Percentiles rank a stretch among this genome's conserved stretches.
Conservation (phyloP, 176 grass and related monocot genomes). For the Canna indica region DNA sequence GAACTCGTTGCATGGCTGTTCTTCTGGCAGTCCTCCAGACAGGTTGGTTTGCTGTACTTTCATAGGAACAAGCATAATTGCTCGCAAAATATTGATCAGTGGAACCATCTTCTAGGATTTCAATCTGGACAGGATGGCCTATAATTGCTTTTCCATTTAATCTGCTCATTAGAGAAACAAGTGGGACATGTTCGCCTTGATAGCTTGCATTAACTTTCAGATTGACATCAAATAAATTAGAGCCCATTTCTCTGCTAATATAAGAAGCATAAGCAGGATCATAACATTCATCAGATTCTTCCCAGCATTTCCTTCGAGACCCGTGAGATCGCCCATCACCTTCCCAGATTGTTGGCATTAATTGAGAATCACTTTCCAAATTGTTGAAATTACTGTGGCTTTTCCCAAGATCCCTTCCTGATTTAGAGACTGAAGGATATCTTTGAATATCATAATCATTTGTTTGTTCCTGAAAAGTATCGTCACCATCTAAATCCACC, state of each 20-base stretch:
- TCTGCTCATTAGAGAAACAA: conserved; percentile 95
- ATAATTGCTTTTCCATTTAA: conserved; percentile 96
- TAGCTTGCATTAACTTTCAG: conserved; percentile 86
- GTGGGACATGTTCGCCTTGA: conserved; percentile 91
- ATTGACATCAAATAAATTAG: conserved; percentile 69
- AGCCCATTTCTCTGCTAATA: conserved; percentile 23
- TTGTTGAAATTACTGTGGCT: conserved; percentile 32
- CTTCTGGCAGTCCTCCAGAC: conserved; percentile 75
- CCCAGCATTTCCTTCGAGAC: conserved; percentile 29
- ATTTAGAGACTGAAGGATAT: conserved; percentile 38
- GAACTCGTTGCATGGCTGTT: conserved; percentile 82
- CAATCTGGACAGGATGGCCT: conserved; percentile 92
- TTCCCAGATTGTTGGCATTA: conserved; percentile 29
- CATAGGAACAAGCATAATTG: conserved; percentile 32
- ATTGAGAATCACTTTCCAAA: conserved; percentile 45
- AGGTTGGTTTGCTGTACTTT: conserved; percentile 42
- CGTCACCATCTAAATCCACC: conserved; percentile 39
- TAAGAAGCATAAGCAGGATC: conserved; percentile 28
- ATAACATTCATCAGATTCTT: conserved; percentile 33
- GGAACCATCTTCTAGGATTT: conserved; percentile 74
- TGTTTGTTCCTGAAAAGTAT: conserved; percentile 22
- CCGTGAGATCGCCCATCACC: conserved; percentile 21
- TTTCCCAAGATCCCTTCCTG: conserved; percentile 37
- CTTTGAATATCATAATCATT: conserved; percentile 34
- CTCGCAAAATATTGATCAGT: conserved; percentile 39